Percentiles rank a stretch among this genome's conserved stretches.
Conservation (phyloP, 176 grass and related monocot genomes). For the Dactylis glomerata region DNA sequence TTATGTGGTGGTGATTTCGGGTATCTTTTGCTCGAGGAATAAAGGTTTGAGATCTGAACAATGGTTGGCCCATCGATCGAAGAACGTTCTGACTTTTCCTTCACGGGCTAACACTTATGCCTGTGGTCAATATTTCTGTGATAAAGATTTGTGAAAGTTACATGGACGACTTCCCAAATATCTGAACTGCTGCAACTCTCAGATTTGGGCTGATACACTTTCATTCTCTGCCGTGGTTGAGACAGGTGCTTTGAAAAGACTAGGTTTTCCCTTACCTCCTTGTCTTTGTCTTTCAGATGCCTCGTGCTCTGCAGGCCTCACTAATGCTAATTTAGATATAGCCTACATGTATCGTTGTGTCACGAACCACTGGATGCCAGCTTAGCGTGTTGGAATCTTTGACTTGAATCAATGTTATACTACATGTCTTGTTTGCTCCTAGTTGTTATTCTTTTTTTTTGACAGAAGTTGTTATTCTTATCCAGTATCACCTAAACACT, state of each 20-base stretch:
- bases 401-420: conserved; percentile 32
- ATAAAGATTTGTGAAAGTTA: not conserved
- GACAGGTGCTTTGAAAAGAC: conserved; percentile 38
- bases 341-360: not conserved
- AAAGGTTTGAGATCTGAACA: conserved; percentile 25
- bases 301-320: conserved; percentile 15
- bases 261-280: conserved; percentile 36
- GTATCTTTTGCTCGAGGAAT: conserved; percentile 4
- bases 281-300: conserved; percentile 29
- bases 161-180: not conserved
- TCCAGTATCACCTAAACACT: conserved; percentile 44
- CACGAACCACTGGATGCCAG: conserved; percentile 29
- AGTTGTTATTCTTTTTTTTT: conserved; percentile 49
- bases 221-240: not conserved
- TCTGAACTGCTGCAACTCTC: not conserved
- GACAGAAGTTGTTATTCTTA: conserved; percentile 51
- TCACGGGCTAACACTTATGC: conserved; percentile 1
- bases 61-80: conserved; percentile 19
- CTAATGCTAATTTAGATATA: conserved; percentile 28
- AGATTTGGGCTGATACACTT: not conserved
- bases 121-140: not conserved
- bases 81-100: conserved; percentile 26
- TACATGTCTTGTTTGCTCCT: conserved; percentile 34
- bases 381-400: conserved; percentile 24
- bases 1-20: conserved; percentile 17